phyloP scores from a whole-genome alignment of 2,329 filamentous ascomycete species.

The Aspergillus alliaceus region DNA sequence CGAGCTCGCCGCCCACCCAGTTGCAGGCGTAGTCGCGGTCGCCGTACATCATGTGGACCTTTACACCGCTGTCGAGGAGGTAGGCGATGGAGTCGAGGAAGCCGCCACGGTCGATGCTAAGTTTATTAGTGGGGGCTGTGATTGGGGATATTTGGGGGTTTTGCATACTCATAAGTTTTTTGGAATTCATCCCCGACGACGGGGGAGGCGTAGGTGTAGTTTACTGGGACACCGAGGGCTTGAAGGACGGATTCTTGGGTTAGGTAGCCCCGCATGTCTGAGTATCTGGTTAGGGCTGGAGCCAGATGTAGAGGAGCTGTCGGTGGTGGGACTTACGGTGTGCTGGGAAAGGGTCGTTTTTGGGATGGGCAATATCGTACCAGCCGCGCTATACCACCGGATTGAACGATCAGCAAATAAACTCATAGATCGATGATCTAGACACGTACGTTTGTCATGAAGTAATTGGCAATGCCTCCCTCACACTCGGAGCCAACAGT shows the following conservation, averaged over 20 bases:
- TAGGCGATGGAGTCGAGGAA: conserved; percentile 41
- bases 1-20: conserved; percentile 58
- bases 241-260: conserved; percentile 58
- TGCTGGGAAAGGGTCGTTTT: conserved; percentile 54
- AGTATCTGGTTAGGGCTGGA: background rate
- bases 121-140: background rate
- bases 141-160: conserved; percentile 12
- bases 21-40: conserved; percentile 60
- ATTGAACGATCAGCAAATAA: background rate
- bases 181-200: conserved; percentile 48
- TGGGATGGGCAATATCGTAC: conserved; percentile 58
- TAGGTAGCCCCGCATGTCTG: conserved; percentile 57
- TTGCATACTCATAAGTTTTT: conserved; percentile 50
- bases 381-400: conserved; percentile 38
- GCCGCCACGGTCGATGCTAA: conserved; percentile 18
- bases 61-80: conserved; percentile 58
- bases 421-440: conserved; percentile 34
- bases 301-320: accelerated
- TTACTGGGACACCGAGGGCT: conserved; percentile 61
- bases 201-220: conserved; percentile 53
- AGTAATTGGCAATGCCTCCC: background rate
- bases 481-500: background rate
- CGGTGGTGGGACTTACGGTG: background rate
- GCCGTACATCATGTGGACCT: conserved; percentile 59
- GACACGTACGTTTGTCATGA: conserved; percentile 42